Conservation (phyloP, 257 asterid genomes). For the Gentiana dahurica region DNA sequence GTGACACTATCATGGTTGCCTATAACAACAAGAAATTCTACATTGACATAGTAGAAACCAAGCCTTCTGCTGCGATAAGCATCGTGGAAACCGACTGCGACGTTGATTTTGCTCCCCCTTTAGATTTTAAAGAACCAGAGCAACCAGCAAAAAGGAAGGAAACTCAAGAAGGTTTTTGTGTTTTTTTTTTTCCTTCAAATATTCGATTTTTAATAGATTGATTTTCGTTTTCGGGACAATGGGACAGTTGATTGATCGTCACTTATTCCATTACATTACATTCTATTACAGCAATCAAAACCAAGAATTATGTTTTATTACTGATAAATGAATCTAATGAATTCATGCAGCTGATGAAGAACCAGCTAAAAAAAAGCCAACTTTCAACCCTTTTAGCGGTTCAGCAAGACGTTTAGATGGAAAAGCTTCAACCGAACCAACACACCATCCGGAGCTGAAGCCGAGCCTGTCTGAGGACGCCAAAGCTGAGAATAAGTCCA, state of each 20-base stretch:
- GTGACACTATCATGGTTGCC: constrained; percentile 27
- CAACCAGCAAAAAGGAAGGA: constrained; percentile 12
- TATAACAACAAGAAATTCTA: constrained; percentile 22
- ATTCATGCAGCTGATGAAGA: constrained; percentile 13
- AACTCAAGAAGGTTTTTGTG: constrained; percentile 12
- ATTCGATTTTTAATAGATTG: too few species aligned
- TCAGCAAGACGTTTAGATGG: constrained; percentile 21
- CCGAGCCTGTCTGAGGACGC: constrained; percentile 8
- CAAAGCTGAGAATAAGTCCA: background rate
- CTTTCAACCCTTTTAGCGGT: constrained; percentile 22
- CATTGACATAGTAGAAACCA: constrained; percentile 25
- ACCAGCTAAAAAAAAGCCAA: constrained; percentile 9
- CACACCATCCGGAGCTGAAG: constrained; percentile 12
- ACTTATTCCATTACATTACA: too few species aligned
- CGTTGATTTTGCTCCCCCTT: constrained; percentile 29
- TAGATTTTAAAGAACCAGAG: constrained; percentile 27
- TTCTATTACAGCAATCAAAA: too few species aligned
- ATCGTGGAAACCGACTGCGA: constrained; percentile 24
- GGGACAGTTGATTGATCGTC: too few species aligned
- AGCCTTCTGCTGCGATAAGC: constrained; percentile 20
- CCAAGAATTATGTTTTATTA: background rate
- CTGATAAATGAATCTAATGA: constrained; percentile 2
- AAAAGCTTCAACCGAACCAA: constrained; percentile 8
- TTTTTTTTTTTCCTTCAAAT: background rate
- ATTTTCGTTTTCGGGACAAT: too few species aligned